These are phyloP conservation scores for Xanthoconium separans DNA, from an alignment of 1,284 basidiomycete genomes.

Conservation along the genomic window DNA sequence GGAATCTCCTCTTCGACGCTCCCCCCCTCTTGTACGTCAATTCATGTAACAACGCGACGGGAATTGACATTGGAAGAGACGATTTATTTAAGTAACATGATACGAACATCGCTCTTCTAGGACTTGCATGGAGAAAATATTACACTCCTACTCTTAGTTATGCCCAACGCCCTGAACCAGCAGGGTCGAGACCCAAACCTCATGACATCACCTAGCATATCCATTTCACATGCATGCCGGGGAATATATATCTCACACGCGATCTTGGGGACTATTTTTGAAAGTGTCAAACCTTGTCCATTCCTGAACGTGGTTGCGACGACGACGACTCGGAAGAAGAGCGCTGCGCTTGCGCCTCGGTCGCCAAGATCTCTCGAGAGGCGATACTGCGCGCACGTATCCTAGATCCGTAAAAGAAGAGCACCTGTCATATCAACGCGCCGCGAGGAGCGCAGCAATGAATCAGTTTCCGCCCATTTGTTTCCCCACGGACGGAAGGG, in stretches of 20 bases:
- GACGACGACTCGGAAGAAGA: background rate
- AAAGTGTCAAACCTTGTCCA: slow-evolving; percentile 16
- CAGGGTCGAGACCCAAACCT: background rate
- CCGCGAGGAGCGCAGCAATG: background rate
- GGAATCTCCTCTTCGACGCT: background rate
- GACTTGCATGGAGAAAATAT: slow-evolving; percentile 4
- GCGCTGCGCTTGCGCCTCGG: slow-evolving; percentile 2
- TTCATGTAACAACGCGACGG: background rate
- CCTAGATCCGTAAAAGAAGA: slow-evolving; percentile 20
- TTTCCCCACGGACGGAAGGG: background rate
- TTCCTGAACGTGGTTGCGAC: background rate
- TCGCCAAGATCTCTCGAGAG: slow-evolving; percentile 44
- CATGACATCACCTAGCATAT: background rate
- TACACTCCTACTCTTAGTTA: background rate
- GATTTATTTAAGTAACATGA: background rate
- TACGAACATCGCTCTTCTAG: background rate
- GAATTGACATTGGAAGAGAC: background rate
- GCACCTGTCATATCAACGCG: slow-evolving; percentile 4
- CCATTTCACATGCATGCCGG: background rate
- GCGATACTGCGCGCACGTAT: slow-evolving; percentile 65
- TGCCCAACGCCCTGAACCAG: slow-evolving; percentile 1
- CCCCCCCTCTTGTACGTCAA: background rate
- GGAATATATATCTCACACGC: background rate
- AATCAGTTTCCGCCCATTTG: slow-evolving; percentile 1
- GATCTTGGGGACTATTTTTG: no score